These are phyloP conservation scores for Aphanomyces astaci DNA, from an alignment of 352 stramenopile genomes.

Conservation along the genomic window DNA sequence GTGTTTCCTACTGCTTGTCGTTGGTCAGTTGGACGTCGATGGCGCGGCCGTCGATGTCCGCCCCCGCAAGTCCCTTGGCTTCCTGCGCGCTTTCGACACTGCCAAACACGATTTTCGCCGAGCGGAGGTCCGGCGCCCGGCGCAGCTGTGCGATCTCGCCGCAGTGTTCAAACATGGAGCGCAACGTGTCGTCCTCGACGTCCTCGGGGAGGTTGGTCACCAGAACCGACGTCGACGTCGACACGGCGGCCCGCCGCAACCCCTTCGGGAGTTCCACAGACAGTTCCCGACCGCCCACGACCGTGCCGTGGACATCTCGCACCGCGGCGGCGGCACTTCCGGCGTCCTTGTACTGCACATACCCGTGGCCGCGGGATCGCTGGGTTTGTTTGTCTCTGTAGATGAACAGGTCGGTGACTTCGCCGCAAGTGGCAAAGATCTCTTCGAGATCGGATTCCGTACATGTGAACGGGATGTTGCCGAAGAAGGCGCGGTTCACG, in stretches of 20 bases:
- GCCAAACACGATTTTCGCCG: slow-evolving; percentile 95
- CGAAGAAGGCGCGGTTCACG: slow-evolving; percentile 92
- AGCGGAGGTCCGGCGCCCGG: slow-evolving; percentile 94
- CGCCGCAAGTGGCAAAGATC: neutral
- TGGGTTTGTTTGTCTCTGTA: neutral
- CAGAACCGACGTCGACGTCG: neutral
- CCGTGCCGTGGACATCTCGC: neutral
- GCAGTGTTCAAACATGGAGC: slow-evolving; percentile 90
- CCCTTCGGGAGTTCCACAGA: neutral
- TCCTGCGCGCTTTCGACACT: slow-evolving; percentile 88
- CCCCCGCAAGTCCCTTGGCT: slow-evolving; percentile 86
- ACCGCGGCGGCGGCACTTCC: neutral
- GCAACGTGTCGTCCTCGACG: slow-evolving; percentile 92
- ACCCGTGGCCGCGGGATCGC: neutral
- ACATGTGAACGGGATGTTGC: slow-evolving; percentile 52
- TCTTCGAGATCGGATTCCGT: neutral
- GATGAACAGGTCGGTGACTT: neutral
- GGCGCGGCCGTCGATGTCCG: slow-evolving; percentile 84
- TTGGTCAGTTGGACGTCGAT: slow-evolving; percentile 65
- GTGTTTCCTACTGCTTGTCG: neutral
- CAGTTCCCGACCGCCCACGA: neutral
- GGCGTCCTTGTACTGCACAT: neutral
- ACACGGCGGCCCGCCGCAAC: neutral
- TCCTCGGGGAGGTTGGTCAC: slow-evolving; percentile 79
- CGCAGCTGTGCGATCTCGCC: slow-evolving; percentile 92